These are phyloP conservation scores for Penicillium sp. DNA, from an alignment of 2,329 filamentous ascomycete species.

Conservation along the genomic window DNA sequence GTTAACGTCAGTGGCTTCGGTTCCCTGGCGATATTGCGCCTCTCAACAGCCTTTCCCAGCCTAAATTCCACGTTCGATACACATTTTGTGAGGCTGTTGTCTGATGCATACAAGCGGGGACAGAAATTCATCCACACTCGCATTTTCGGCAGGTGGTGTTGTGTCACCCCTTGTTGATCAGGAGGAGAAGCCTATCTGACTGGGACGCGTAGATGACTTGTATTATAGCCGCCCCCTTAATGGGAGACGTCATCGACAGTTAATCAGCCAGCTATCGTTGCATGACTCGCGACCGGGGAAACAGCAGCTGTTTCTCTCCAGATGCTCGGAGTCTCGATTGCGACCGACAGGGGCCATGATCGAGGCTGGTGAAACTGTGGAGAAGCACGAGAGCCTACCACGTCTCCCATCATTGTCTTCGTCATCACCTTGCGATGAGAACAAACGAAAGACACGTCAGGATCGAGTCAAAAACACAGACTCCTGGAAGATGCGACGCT, in stretches of 20 bases:
- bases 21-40: conserved; percentile 8
- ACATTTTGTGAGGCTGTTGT: not conserved
- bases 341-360: not conserved
- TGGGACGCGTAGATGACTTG: not conserved
- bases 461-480: not conserved
- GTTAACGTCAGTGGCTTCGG: conserved; percentile 9
- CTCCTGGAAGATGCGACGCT: not conserved
- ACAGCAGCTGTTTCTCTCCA: not conserved
- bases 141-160: not conserved
- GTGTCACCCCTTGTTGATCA: not conserved
- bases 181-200: not conserved
- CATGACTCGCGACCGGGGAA: not conserved
- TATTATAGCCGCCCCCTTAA: not conserved
- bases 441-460: not conserved
- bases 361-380: not conserved
- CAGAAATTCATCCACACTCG: not conserved
- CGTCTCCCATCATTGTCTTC: not conserved
- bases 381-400: not conserved
- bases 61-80: not conserved
- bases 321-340: not conserved
- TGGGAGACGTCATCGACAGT: not conserved
- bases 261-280: not conserved
- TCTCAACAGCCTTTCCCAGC: not conserved
- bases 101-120: not conserved
- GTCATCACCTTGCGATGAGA: not conserved